phyloP scores from a whole-genome alignment of 352 stramenopile species.

The Phytophthora lateralis region DNA sequence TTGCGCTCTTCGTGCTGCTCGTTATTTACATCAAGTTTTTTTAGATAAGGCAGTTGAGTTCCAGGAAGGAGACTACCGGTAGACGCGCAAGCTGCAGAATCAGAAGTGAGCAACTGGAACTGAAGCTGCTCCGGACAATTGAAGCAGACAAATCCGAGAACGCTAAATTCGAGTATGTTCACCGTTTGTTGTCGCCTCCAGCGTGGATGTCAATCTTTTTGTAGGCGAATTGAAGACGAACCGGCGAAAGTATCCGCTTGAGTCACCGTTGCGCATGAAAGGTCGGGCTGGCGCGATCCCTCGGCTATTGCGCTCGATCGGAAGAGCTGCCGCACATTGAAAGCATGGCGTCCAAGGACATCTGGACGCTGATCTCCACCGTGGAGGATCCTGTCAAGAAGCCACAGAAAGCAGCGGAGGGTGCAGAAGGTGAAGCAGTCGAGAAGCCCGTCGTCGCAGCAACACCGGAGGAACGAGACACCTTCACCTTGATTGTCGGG shows the following conservation, averaged over 20 bases:
- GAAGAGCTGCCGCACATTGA: conserved; percentile 10
- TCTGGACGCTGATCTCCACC: conserved; percentile 70
- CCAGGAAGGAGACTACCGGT: conserved; percentile 4
- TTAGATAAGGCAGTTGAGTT: conserved; percentile 44
- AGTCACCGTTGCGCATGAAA: conserved; percentile 27
- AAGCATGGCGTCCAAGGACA: conserved; percentile 62
- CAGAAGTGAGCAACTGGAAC: conserved; percentile 14
- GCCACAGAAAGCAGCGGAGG: conserved; percentile 27
- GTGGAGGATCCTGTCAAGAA: conserved; percentile 43
- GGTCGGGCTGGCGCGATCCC: conserved; percentile 27
- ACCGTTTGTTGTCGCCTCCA: conserved; percentile 1
- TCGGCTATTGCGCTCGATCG: conserved; percentile 6
- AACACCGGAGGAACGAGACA: conserved; percentile 63
- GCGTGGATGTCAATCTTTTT: conserved; percentile 12
- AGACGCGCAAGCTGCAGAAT: conserved; percentile 5
- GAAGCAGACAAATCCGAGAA: conserved; percentile 12
- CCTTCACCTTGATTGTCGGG: conserved; percentile 73
- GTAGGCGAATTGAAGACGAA: conserved; percentile 9
- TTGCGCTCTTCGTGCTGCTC: conserved; percentile 83
- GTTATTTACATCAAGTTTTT: conserved; percentile 94
- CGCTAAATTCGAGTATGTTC: conserved; percentile 23
- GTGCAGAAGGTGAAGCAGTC: conserved; percentile 20
- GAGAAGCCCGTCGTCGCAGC: conserved; percentile 25
- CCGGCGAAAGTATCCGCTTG: conserved; percentile 11
- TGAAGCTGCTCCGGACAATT: neutral